Evolutionary conservation across 1,284 basidiomycete genomes (phyloP), one percentile per base, ranked within the genome.

Genomic region (Sporisorium scitamineum): DNA sequence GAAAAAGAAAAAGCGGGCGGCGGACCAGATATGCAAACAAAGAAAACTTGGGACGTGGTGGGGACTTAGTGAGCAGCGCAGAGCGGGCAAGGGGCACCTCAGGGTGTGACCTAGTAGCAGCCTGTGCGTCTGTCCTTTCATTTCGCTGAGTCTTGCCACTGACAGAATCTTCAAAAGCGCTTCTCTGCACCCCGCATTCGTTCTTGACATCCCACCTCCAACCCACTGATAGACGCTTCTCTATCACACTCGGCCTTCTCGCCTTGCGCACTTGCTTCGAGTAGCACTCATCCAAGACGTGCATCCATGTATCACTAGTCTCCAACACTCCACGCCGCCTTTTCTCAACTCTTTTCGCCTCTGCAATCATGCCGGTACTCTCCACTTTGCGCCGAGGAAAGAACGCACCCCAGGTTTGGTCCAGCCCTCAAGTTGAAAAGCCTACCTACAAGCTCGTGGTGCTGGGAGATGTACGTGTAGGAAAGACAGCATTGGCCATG

Each of bases 391-490:
- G 4, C 14, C 45, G 26, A 48, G 22, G 26, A 13, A 9, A 20
- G 5, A 42, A 37, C 20, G 70, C 57, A 51, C 62, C 70, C 14
- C 56, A 76, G 72, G 74, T 72, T 66, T 45, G 74, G 70, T n/a
- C n/a, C n/a, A n/a, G n/a, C n/a, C n/a, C n/a, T n/a, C n/a, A n/a
- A n/a, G n/a, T n/a, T 34, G 72, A 76, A 50, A 76, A 72, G 74
- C 75, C 75, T 72, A 78, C 75, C 42, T 94, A 93, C 92, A 91
- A 93, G 88, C 91, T 97, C 82, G 94, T 95, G 76, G 94, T 97
- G 78, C 90, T 97, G 62, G 95, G 95, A 78, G 95, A 98, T 87
- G 95, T 95, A 87, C 95, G 95, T 88, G 95, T 97, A 37, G 95
- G 95, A 76, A 98, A 97, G 89, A 97, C 95, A 63, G 95, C 95